phyloP scores from a whole-genome alignment of 1,284 basidiomycete species.

The Coniophora puteana region DNA sequence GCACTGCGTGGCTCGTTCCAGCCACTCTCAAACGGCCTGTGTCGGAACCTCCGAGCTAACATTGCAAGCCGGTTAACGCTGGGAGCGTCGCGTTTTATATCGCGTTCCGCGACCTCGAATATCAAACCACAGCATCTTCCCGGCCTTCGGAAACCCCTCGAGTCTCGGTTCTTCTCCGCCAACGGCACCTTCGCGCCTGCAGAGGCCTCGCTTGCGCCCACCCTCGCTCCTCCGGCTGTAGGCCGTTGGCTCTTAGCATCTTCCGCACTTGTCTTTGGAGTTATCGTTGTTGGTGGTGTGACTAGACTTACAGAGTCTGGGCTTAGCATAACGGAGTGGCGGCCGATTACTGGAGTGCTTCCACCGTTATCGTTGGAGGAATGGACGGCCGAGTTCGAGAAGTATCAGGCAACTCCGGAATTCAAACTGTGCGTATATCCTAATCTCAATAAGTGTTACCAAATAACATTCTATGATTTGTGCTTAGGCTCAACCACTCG shows the following conservation, averaged over 20 bases:
- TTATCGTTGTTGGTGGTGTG: constrained; percentile 94
- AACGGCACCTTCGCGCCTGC: constrained; percentile 24
- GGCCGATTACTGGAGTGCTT: constrained; percentile 85
- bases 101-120: too few relatives aligned
- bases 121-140: constrained; percentile 1
- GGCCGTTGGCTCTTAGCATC: constrained; percentile 82
- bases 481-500: constrained; percentile 76
- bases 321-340: constrained; percentile 98
- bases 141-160: constrained; percentile 17
- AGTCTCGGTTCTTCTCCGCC: constrained; percentile 41
- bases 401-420: constrained; percentile 95
- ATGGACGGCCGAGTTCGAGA: constrained; percentile 91
- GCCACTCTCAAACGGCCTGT: too few relatives aligned
- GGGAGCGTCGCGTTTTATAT: too few relatives aligned
- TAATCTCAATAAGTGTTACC: background rate
- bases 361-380: constrained; percentile 77
- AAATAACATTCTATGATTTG: background rate
- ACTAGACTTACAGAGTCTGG: constrained; percentile 98
- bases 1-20: too few relatives aligned
- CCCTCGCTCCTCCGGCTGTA: constrained; percentile 73
- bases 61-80: too few relatives aligned
- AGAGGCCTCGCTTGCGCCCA: constrained; percentile 37
- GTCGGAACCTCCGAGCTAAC: too few relatives aligned
- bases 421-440: constrained; percentile 78
- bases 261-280: constrained; percentile 83